Conservation (phyloP, 306 rosid species). For the Calophaca sinica region DNA sequence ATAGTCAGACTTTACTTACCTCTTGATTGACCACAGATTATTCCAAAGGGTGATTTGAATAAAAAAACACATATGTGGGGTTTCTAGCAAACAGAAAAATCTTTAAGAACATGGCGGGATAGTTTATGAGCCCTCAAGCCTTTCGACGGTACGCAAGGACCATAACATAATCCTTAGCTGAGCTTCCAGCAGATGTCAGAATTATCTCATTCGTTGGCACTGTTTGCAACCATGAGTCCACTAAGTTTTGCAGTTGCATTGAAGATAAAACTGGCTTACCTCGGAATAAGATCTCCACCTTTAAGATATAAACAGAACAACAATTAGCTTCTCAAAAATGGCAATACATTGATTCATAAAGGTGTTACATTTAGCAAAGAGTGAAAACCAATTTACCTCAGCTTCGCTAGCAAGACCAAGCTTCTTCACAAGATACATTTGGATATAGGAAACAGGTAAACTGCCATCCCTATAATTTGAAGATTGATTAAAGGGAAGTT, state of each 20-base stretch:
- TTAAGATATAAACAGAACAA: not conserved
- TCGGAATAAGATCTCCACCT: constrained; percentile 66
- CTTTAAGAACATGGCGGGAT: not conserved
- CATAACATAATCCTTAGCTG: constrained; percentile 74
- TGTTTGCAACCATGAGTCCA: constrained; percentile 62
- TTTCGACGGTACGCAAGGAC: constrained; percentile 61
- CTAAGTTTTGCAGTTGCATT: constrained; percentile 50
- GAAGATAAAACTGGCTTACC: constrained; percentile 60
- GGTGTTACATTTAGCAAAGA: not conserved
- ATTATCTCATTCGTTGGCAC: constrained; percentile 44
- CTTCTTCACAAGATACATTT: constrained; percentile 58
- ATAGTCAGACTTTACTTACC: too few species aligned
- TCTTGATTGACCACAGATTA: too few species aligned
- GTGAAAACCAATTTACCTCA: constrained; percentile 58
- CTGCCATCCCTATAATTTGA: constrained; percentile 56
- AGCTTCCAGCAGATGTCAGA: constrained; percentile 54
- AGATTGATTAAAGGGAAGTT: constrained; percentile 16
- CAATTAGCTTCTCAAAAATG: constrained; percentile 24
- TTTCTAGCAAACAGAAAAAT: not conserved
- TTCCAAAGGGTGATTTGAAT: too few species aligned
- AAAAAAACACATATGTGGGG: not conserved
- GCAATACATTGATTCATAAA: not conserved
- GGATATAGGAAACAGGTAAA: constrained; percentile 56
- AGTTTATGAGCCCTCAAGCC: constrained; percentile 17
- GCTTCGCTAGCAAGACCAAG: constrained; percentile 63